Evolutionary conservation across 1,139 yeast genomes (phyloP).

Genomic region (Scheffersomyces cryptocercus): DNA sequence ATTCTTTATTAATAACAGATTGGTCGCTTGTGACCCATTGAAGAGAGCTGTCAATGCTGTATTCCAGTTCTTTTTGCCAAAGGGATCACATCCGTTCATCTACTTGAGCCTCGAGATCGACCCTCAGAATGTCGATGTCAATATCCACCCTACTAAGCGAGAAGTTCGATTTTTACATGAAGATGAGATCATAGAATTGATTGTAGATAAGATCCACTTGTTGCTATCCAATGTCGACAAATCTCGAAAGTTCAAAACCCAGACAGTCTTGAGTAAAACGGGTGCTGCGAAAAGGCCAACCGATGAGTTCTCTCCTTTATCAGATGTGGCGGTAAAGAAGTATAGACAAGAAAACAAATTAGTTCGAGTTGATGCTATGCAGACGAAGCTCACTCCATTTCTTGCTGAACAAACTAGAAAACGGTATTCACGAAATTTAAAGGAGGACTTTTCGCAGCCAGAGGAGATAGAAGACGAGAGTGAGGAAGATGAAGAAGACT

Average conservation of each 20-base stretch:
- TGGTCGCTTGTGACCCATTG: conserved; percentile 81
- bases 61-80: conserved; percentile 71
- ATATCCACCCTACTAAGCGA: conserved; percentile 93
- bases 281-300: conserved; percentile 16
- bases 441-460: not conserved
- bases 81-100: conserved; percentile 76
- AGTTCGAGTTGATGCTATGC: conserved; percentile 75
- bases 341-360: conserved; percentile 60
- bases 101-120: conserved; percentile 67
- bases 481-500: conserved; percentile 2
- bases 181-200: conserved; percentile 73
- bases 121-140: conserved; percentile 81
- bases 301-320: conserved; percentile 11
- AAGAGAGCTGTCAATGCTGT: conserved; percentile 67
- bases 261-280: conserved; percentile 43
- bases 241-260: conserved; percentile 69
- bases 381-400: conserved; percentile 55
- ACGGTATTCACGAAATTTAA: conserved; percentile 1
- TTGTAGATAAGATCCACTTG: conserved; percentile 53
- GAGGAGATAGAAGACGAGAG: conserved; percentile 4
- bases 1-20: conserved; percentile 80
- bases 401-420: conserved; percentile 18
- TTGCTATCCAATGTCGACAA: conserved; percentile 62
- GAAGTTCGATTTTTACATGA: conserved; percentile 88
- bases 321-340: conserved; percentile 22